These are phyloP conservation scores for Bothia castanella DNA, from an alignment of 1,284 basidiomycete genomes.

Conservation along the genomic window DNA sequence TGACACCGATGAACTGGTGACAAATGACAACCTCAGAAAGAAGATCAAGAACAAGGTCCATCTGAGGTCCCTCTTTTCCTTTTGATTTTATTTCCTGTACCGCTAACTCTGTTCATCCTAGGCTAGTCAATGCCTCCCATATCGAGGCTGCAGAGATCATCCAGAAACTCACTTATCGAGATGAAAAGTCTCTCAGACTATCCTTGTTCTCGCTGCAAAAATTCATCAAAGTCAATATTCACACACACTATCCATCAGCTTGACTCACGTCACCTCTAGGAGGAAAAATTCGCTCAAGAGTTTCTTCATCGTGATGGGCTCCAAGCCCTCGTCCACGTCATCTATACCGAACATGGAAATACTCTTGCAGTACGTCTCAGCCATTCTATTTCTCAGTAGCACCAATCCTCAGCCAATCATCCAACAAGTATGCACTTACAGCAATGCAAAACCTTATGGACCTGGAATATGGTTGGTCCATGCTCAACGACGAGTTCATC, in stretches of 20 bases:
- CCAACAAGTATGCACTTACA: conserved; percentile 69
- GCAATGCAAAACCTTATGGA: conserved; percentile 87
- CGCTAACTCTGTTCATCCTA: conserved; percentile 28
- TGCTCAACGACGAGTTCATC: conserved; percentile 70
- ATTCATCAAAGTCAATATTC: conserved; percentile 59
- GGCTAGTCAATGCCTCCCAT: conserved; percentile 76
- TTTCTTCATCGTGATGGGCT: conserved; percentile 82
- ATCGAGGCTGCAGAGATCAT: conserved; percentile 81
- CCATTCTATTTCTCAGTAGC: conserved; percentile 13
- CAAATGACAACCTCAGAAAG: conserved; percentile 80
- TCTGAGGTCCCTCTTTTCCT: conserved; percentile 60
- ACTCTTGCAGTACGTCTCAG: conserved; percentile 67
- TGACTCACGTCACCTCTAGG: conserved; percentile 43
- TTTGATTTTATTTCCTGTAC: neutral
- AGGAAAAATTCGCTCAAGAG: conserved; percentile 83
- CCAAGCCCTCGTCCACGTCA: conserved; percentile 68
- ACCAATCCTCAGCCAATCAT: conserved; percentile 9
- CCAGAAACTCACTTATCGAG: conserved; percentile 62
- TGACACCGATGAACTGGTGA: conserved; percentile 87
- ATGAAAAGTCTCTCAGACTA: conserved; percentile 62
- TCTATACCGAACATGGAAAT: conserved; percentile 73
- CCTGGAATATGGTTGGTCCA: conserved; percentile 76
- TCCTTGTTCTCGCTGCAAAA: conserved; percentile 81
- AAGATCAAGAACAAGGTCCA: conserved; percentile 78
- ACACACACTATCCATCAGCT: neutral